phyloP scores from a whole-genome alignment of 2,329 filamentous ascomycete genomes.

The Xylaria multiplex region DNA sequence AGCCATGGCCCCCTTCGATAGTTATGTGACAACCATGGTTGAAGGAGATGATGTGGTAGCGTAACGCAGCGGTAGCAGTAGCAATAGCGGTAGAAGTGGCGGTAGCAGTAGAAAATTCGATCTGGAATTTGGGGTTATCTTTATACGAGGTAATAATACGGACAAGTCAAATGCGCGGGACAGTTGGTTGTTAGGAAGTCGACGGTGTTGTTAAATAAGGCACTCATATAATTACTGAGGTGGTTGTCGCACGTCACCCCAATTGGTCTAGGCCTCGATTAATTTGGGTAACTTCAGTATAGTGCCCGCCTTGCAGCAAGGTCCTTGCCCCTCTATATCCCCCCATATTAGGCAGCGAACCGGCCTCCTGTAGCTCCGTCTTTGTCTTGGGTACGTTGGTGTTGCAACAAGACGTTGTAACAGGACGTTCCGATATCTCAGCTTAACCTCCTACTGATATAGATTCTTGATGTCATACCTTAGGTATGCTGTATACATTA shows the following conservation, averaged over 20 bases:
- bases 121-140: background rate
- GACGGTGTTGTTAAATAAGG: constrained; percentile 10
- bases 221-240: background rate
- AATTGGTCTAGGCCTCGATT: background rate
- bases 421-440: too few relatives aligned
- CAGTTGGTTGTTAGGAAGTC: background rate
- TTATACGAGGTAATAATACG: background rate
- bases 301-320: constrained; percentile 26
- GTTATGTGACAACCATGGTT: constrained; percentile 34
- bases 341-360: too few relatives aligned
- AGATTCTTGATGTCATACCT: too few relatives aligned
- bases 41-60: constrained; percentile 10
- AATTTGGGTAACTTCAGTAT: background rate
- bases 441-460: background rate
- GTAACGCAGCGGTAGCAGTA: constrained; percentile 1
- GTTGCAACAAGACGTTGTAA: too few relatives aligned
- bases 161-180: background rate
- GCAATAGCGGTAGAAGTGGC: constrained; percentile 1
- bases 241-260: constrained; percentile 16
- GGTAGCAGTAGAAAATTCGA: background rate
- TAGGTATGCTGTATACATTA: background rate
- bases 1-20: constrained; percentile 43
- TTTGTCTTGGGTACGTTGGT: too few relatives aligned
- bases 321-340: background rate
- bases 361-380: too few relatives aligned